Evolutionary conservation across 2,329 filamentous ascomycete genomes (phyloP), one percentile per base, ranked within the genome.

Genomic region (Monosporascus ibericus): DNA sequence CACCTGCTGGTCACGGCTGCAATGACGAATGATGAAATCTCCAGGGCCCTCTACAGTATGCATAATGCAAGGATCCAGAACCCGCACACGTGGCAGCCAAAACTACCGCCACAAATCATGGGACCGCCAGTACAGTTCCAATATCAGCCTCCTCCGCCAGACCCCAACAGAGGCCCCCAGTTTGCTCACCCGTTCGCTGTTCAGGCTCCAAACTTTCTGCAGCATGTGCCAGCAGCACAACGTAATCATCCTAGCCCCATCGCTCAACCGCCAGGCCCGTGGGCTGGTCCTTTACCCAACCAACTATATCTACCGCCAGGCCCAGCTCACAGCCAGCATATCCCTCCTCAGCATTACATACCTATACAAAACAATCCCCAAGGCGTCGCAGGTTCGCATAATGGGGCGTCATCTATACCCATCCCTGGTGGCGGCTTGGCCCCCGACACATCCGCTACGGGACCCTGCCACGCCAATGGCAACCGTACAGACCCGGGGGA

Each of bases 1-100:
- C 51, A 59, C 44, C 42, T 62, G n/a, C 42, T 62, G n/a, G 54
- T 57, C 1, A 52, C 53, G 24, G 57, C 61, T 18, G 58, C 57
- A 0, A 50, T 59, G 44, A 55, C 52, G 15, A 54, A 61, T 39
- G 15, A n/a, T 14, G 56, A 59, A 39, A 53, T 58, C 25, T 54
- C 53, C 6, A 44, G 52, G 7, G 48, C 54, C 3, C 49, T 62
- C 22, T 9, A 49, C 37, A 48, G 39, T 18, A 48, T 57, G 51
- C 55, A 58, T 30, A 46, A 49, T 8, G 50, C 55, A 4, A 52
- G 55, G n/a, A 22, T 55, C 8, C 37, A 48, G 14, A 52, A 58
- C 37, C 57, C 58, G 9, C 17, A 14, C 17, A 47, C 44, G 8
- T 62, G 55, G 60, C 38, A 44, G 5, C 60, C 58, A 6, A 34